Evolutionary conservation across 331 rosid genomes (phyloP).

Genomic region (Erythrophleum ivorense): DNA sequence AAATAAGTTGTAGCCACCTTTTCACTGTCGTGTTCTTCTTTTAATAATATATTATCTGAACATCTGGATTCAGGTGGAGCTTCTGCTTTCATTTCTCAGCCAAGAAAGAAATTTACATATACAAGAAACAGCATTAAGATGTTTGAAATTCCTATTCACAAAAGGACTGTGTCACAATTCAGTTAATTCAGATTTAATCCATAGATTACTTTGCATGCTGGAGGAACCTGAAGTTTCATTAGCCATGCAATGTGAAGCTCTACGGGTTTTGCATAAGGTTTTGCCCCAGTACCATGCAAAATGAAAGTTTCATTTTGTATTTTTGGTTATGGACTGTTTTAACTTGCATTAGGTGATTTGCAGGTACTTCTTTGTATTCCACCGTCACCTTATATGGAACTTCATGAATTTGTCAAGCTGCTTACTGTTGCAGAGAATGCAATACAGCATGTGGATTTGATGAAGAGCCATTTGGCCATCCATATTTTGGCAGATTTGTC

Average conservation of each 20-base stretch:
- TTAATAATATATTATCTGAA: conserved; percentile 18
- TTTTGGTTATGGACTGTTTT: conserved; percentile 35
- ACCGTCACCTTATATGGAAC: conserved; percentile 39
- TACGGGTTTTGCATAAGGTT: conserved; percentile 62
- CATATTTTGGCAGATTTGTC: conserved; percentile 54
- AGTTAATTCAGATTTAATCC: conserved; percentile 37
- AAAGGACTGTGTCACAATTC: conserved; percentile 47
- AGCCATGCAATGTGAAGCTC: conserved; percentile 49
- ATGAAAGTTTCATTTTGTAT: conserved; percentile 24
- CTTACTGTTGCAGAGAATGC: conserved; percentile 45
- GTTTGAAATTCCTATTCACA: conserved; percentile 59
- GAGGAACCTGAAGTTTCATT: conserved; percentile 53
- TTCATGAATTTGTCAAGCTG: conserved; percentile 48
- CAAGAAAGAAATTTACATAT: conserved; percentile 53
- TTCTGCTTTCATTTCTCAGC: conserved; percentile 62
- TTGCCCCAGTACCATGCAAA: conserved; percentile 20
- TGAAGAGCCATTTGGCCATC: conserved; percentile 46
- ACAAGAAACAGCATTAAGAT: conserved; percentile 59
- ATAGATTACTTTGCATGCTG: conserved; percentile 44
- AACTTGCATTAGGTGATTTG: conserved; percentile 39
- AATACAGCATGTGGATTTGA: conserved; percentile 39
- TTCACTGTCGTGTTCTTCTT: neutral
- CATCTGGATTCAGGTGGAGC: conserved; percentile 60
- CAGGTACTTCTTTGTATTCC: conserved; percentile 54
- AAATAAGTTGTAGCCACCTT: conserved; percentile 1